These are phyloP conservation scores for Cocos nucifera DNA, from an alignment of 176 grass and related monocot genomes.

Conservation along the genomic window DNA sequence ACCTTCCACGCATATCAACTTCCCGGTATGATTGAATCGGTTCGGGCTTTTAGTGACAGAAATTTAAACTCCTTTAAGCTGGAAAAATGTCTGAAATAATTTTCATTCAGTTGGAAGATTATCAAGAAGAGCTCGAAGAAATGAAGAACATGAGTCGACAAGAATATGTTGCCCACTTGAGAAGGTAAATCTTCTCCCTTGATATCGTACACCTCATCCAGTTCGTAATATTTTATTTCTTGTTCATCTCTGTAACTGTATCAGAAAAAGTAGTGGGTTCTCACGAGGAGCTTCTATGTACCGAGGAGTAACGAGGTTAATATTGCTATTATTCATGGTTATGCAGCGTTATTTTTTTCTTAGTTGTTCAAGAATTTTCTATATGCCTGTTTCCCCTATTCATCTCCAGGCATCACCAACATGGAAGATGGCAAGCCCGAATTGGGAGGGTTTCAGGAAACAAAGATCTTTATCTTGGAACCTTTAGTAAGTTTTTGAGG, in stretches of 20 bases:
- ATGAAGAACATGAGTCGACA: constrained; percentile 71
- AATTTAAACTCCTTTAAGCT: no score
- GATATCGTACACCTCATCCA: background rate
- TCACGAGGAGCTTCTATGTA: constrained; percentile 71
- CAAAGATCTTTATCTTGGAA: constrained; percentile 78
- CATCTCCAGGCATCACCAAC: constrained; percentile 56
- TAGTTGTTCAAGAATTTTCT: no score
- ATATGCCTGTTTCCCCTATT: background rate
- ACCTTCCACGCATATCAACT: constrained; percentile 47
- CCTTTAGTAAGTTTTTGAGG: constrained; percentile 42
- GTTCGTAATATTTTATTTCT: background rate
- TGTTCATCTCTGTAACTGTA: background rate
- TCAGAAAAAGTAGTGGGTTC: constrained; percentile 72
- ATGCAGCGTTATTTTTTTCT: no score
- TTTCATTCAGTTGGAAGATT: constrained; percentile 48
- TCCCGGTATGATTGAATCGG: constrained; percentile 29
- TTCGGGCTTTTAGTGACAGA: no score
- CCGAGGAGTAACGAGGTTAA: constrained; percentile 59
- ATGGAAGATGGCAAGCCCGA: constrained; percentile 72
- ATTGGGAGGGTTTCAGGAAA: constrained; percentile 82
- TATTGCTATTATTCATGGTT: background rate
- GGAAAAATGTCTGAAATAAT: no score
- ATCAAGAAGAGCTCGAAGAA: constrained; percentile 47
- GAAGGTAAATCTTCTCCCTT: constrained; percentile 31
- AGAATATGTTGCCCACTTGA: constrained; percentile 71